A percentile compares a stretch with the other conserved stretches of the same genome.
Evolutionary conservation across 768 basidiomycete genomes (phyloP).

Genomic region (Guyanaporus albipodus): DNA sequence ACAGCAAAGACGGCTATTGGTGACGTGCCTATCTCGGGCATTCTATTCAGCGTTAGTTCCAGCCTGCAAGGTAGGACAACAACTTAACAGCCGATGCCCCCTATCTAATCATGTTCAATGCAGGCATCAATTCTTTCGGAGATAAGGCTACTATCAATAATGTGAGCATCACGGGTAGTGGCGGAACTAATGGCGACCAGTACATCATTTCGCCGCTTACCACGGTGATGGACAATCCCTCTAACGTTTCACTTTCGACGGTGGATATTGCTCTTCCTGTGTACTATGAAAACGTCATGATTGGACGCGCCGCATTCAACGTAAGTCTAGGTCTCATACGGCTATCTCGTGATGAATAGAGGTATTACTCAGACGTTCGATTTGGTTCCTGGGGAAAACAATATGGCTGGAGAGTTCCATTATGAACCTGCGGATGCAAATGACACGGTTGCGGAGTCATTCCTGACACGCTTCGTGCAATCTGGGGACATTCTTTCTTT

Average conservation of each 20-base stretch:
- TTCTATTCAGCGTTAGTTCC: constrained; percentile 60
- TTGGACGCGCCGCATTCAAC: constrained; percentile 57
- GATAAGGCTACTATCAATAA: constrained; percentile 49
- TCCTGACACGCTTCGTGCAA: constrained; percentile 59
- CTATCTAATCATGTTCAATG: background rate
- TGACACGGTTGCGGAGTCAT: constrained; percentile 58
- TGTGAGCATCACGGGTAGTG: constrained; percentile 60
- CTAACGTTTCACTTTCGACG: constrained; percentile 61
- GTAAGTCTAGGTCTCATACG: constrained; percentile 34
- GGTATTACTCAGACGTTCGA: constrained; percentile 43
- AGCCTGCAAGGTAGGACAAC: constrained; percentile 43
- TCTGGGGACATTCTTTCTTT: constrained; percentile 44
- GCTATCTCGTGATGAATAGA: background rate
- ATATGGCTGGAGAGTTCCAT: constrained; percentile 55
- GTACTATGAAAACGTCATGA: constrained; percentile 47
- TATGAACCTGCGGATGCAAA: constrained; percentile 64
- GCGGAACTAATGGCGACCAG: constrained; percentile 55
- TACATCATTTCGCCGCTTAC: constrained; percentile 58
- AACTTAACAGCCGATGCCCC: background rate
- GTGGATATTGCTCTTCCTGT: constrained; percentile 56
- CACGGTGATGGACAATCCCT: constrained; percentile 59
- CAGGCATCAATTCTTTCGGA: constrained; percentile 60
- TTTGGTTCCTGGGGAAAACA: constrained; percentile 56
- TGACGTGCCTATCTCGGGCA: constrained; percentile 58
- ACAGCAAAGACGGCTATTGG: constrained; percentile 61